Percentiles rank a stretch among this genome's conserved stretches.
Conservation (phyloP, 2,329 filamentous ascomycete genomes). For the Hymenoscyphus repandus region DNA sequence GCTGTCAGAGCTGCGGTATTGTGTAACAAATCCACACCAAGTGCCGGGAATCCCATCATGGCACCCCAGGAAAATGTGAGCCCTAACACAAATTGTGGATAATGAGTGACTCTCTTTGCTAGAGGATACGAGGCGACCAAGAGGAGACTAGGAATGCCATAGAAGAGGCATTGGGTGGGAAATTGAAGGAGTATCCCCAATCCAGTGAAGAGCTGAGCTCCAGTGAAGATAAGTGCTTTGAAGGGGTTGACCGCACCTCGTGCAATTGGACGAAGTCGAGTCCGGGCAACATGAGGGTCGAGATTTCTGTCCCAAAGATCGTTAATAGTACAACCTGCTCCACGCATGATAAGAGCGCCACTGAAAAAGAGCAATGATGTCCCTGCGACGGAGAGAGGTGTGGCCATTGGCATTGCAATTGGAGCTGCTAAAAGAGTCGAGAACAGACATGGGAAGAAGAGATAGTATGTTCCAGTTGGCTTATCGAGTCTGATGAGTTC, state of each 20-base stretch:
- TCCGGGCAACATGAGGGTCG: slow-evolving; percentile 73
- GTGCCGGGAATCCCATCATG: slow-evolving; percentile 79
- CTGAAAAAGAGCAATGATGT: slow-evolving; percentile 67
- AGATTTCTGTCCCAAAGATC: slow-evolving; percentile 87
- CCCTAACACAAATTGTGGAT: slow-evolving; percentile 78
- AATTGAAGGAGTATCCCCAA: slow-evolving; percentile 73
- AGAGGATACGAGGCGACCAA: slow-evolving; percentile 74
- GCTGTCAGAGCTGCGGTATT: slow-evolving; percentile 58
- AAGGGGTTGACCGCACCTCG: slow-evolving; percentile 69
- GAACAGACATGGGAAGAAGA: slow-evolving; percentile 82
- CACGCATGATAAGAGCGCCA: slow-evolving; percentile 79
- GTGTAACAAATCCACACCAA: slow-evolving; percentile 69
- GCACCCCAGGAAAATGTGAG: slow-evolving; percentile 87
- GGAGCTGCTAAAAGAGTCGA: slow-evolving; percentile 76
- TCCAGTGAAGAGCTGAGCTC: slow-evolving; percentile 67
- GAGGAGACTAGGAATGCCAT: slow-evolving; percentile 68
- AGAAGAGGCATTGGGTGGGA: slow-evolving; percentile 67
- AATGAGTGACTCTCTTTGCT: slow-evolving; percentile 81
- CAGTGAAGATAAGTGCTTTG: slow-evolving; percentile 68
- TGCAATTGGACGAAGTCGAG: slow-evolving; percentile 73
- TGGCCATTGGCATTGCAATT: slow-evolving; percentile 54
- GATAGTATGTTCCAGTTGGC: slow-evolving; percentile 75
- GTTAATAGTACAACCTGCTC: slow-evolving; percentile 84
- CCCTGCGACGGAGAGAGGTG: slow-evolving; percentile 55
- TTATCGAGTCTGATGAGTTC: slow-evolving; percentile 79